A percentile compares a stretch with the other conserved stretches of the same genome.
phyloP scores from a whole-genome alignment of 805 yeast species.

The Yamadazyma ubonensis region DNA sequence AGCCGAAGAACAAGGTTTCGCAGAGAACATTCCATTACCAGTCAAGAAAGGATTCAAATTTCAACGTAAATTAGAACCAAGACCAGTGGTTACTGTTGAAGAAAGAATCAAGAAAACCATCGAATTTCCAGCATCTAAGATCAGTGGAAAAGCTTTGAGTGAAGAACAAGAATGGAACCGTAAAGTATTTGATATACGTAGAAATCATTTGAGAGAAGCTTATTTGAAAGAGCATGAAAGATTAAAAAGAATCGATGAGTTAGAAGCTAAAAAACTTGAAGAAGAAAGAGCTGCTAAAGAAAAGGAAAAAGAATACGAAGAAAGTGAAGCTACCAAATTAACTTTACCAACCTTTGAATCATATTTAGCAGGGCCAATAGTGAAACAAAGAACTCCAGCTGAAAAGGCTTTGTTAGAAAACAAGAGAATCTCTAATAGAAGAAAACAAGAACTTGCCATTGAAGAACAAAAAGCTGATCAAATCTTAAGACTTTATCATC shows the following conservation, averaged over 20 bases:
- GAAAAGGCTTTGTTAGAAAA: constrained; percentile 56
- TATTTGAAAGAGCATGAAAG: constrained; percentile 53
- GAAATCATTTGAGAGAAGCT: constrained; percentile 66
- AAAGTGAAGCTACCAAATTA: constrained; percentile 54
- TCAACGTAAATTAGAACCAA: constrained; percentile 53
- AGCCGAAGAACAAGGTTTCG: constrained; percentile 61
- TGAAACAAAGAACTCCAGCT: constrained; percentile 70
- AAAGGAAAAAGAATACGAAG: constrained; percentile 34
- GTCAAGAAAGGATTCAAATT: constrained; percentile 45
- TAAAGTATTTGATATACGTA: constrained; percentile 63
- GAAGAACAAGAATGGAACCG: constrained; percentile 45
- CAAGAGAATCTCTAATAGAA: constrained; percentile 69
- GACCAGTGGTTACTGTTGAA: constrained; percentile 56
- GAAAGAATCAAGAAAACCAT: constrained; percentile 55
- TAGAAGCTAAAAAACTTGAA: constrained; percentile 27
- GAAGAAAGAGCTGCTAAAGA: constrained; percentile 23
- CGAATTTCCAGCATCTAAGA: constrained; percentile 39
- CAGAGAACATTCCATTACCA: constrained; percentile 69
- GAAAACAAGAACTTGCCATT: constrained; percentile 49
- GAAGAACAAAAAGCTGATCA: constrained; percentile 54
- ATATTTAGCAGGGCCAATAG: constrained; percentile 63
- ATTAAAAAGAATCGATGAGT: constrained; percentile 39
- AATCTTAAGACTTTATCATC: constrained; percentile 70
- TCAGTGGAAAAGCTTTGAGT: constrained; percentile 26
- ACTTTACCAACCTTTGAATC: constrained; percentile 80